Base-by-base conservation (phyloP, 2,329 filamentous ascomycete genomes). In the Aspergillus ochraceus region DNA sequence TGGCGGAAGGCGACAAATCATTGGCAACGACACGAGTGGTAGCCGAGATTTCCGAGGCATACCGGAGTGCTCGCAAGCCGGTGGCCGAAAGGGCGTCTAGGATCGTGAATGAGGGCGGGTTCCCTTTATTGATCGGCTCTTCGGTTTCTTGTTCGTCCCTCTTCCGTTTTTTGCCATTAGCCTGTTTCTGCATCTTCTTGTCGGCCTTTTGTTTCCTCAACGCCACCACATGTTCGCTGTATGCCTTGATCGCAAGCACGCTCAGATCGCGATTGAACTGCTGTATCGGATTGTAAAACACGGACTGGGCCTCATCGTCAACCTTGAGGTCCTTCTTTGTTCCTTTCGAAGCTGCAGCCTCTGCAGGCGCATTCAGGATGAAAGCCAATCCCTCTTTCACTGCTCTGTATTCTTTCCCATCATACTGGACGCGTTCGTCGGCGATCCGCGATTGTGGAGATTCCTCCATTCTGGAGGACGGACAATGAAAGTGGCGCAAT, bases 241-340 rank as follows among this genome's bases (percentile, higher is more conserved):
- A 97, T 0, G 90, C 90, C 71, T 91, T 91, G 75, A 99, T 97
- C 0, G 92, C 92, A 14, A 99, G 84, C 26, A 97, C 91, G 61
- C 92, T 97, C 65, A 99, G 78, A 73, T 99, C 95, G 51, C 96
- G 90, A 77, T 99, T 99, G 82, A 98, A 99, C 74, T 99, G 95
- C 74, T 99, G 95, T 57, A 99, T 97, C 0, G 95, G 94, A 69
- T 99, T 99, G 83, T 99, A 99, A 73, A 99, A 99, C 58, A 99
- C 96, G 36, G 83, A 81, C 69, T 94, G 90, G 67, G 88, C 85
- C 45, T 87, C 82, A 67, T 86, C 83, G 54, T 88, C 84, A 60
- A 84, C 80, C 58, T 75, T 75, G 29, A 75, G 66, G 60, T 78
- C 73, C 45, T 66, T 72, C 61, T 80, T 81, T 50, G 79, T 78